Evolutionary conservation across 768 basidiomycete species (phyloP).

Genomic region (Leccinum aurantiacum): DNA sequence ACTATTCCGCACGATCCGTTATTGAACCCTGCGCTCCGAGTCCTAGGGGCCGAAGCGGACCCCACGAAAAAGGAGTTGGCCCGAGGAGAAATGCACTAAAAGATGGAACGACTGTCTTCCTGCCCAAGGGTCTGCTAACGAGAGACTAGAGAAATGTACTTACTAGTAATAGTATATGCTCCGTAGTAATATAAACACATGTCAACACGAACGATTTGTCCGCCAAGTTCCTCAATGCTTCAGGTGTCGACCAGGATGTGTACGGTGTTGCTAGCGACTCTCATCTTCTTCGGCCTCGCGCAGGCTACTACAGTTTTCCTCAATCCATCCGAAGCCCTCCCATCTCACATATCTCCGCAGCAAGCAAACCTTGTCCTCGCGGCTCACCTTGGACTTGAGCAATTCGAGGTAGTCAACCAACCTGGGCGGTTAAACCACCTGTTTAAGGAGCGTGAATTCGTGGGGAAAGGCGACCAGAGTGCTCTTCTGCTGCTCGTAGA

Average conservation of each 20-base stretch:
- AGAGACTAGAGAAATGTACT: too few relatives aligned
- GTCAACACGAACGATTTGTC: constrained; percentile 13
- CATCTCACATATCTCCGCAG: constrained; percentile 44
- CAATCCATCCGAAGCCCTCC: constrained; percentile 43
- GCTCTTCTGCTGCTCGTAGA: constrained; percentile 57
- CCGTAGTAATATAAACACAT: constrained; percentile 28
- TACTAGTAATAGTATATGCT: too few relatives aligned
- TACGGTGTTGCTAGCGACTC: constrained; percentile 19
- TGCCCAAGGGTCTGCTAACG: too few relatives aligned
- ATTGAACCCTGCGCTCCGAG: constrained; percentile 47
- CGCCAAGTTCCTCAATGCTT: background rate
- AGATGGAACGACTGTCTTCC: too few relatives aligned
- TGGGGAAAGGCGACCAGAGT: constrained; percentile 53
- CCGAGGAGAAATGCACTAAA: too few relatives aligned
- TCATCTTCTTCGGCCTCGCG: constrained; percentile 37
- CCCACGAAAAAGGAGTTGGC: too few relatives aligned
- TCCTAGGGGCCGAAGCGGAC: constrained; percentile 35
- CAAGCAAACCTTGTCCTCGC: constrained; percentile 62
- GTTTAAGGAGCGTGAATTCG: constrained; percentile 45
- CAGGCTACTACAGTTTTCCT: constrained; percentile 62
- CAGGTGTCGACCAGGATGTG: constrained; percentile 15
- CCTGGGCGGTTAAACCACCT: constrained; percentile 21
- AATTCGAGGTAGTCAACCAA: constrained; percentile 51
- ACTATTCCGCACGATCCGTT: constrained; percentile 38
- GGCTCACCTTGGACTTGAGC: constrained; percentile 70